These are phyloP conservation scores for Phoma sp. DNA, from an alignment of 2,329 filamentous ascomycete species.

Conservation along the genomic window DNA sequence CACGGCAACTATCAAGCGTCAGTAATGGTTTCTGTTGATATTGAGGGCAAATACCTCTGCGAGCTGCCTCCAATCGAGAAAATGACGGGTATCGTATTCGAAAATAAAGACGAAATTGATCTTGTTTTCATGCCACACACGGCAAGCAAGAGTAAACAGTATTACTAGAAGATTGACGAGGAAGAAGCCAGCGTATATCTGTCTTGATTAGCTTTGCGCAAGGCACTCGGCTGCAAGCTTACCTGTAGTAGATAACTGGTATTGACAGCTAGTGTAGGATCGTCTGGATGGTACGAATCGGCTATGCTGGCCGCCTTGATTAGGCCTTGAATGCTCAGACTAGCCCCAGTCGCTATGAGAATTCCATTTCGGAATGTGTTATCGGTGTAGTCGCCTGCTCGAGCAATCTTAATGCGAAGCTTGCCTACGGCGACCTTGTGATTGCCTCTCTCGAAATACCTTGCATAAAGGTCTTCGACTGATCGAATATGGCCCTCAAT, in stretches of 20 bases:
- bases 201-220: slow-evolving; percentile 34
- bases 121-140: slow-evolving; percentile 80
- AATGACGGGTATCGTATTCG: slow-evolving; percentile 87
- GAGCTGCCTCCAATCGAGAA: slow-evolving; percentile 88
- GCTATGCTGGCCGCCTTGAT: slow-evolving; percentile 47
- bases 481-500: slow-evolving; percentile 79
- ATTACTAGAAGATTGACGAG: slow-evolving; percentile 79
- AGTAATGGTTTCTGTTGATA: neutral
- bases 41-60: slow-evolving; percentile 62
- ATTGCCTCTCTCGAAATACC: slow-evolving; percentile 93
- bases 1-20: slow-evolving; percentile 68
- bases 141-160: slow-evolving; percentile 85
- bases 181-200: slow-evolving; percentile 94
- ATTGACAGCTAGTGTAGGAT: slow-evolving; percentile 33
- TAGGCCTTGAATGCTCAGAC: slow-evolving; percentile 53
- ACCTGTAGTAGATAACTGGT: slow-evolving; percentile 68
- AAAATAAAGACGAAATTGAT: slow-evolving; percentile 98
- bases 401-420: slow-evolving; percentile 72
- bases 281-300: slow-evolving; percentile 22
- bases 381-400: slow-evolving; percentile 64
- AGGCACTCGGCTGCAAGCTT: slow-evolving; percentile 26
- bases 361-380: slow-evolving; percentile 65
- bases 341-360: slow-evolving; percentile 49
- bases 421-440: slow-evolving; percentile 90
- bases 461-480: slow-evolving; percentile 89